phyloP scores from a whole-genome alignment of 371 early-diverging fungal species.

The Apophysomyces sp. region DNA sequence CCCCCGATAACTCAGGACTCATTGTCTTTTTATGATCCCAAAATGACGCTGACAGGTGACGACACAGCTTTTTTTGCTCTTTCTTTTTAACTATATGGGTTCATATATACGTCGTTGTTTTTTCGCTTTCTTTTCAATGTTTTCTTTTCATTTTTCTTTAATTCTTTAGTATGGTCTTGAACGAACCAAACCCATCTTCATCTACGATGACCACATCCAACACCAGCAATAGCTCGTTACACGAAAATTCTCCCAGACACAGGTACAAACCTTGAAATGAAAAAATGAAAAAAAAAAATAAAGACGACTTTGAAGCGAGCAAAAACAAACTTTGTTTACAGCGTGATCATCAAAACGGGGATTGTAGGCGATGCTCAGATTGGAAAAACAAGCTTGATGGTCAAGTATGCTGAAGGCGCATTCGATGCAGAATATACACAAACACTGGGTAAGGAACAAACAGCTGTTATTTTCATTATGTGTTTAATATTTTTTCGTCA shows the following conservation, averaged over 20 bases:
- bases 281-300: background rate
- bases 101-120: too few species aligned
- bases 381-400: slow-evolving; percentile 98
- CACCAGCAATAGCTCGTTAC: background rate
- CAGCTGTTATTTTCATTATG: background rate
- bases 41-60: background rate
- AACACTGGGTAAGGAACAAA: slow-evolving; percentile 76
- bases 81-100: too few species aligned
- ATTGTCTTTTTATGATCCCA: slow-evolving; percentile 7
- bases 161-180: too few species aligned
- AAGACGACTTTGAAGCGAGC: background rate
- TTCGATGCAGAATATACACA: slow-evolving; percentile 96
- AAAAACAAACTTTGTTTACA: slow-evolving; percentile 9
- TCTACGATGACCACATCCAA: background rate
- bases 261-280: background rate
- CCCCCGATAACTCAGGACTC: slow-evolving; percentile 1
- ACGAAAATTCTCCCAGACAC: background rate
- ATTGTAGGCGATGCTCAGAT: slow-evolving; percentile 99
- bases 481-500: background rate
- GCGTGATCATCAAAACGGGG: slow-evolving; percentile 91
- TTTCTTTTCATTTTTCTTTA: background rate
- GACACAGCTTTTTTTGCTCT: too few species aligned
- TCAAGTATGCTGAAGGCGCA: slow-evolving; percentile 96
- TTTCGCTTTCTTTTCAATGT: too few species aligned
- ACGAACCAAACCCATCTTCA: background rate